Percentiles rank a stretch among this genome's conserved stretches.
phyloP scores from a whole-genome alignment of 2,329 filamentous ascomycete species.

The Septoria petroselini region DNA sequence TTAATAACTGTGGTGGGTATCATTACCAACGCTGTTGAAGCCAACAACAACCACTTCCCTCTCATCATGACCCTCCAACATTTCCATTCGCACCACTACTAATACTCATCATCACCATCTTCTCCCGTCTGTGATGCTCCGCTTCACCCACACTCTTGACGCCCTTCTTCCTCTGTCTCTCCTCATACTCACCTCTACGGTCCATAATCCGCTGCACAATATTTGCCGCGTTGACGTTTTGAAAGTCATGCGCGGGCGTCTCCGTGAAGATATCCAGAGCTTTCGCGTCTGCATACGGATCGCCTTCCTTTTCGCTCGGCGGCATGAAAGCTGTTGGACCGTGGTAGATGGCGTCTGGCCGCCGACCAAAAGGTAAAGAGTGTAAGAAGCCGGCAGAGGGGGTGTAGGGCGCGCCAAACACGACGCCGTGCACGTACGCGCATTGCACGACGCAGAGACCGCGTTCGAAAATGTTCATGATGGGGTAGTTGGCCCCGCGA shows the following conservation, averaged over 20 bases:
- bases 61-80: too few species aligned
- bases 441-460: constrained; percentile 94
- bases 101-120: constrained; percentile 12
- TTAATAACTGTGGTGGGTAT: too few species aligned
- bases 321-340: constrained; percentile 92
- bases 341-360: constrained; percentile 81
- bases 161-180: constrained; percentile 83
- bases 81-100: too few species aligned
- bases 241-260: constrained; percentile 72
- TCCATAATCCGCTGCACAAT: constrained; percentile 90
- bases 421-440: constrained; percentile 81
- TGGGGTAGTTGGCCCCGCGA: constrained; percentile 97
- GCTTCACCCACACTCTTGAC: constrained; percentile 77
- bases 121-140: constrained; percentile 29
- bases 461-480: constrained; percentile 98
- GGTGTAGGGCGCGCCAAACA: constrained; percentile 87
- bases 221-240: constrained; percentile 84
- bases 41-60: too few species aligned
- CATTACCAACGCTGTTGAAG: too few species aligned
- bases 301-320: constrained; percentile 39
- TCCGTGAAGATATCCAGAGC: constrained; percentile 79
- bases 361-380: constrained; percentile 59
- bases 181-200: constrained; percentile 84
- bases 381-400: constrained; percentile 76
- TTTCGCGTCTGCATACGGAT: constrained; percentile 72